phyloP scores from a whole-genome alignment of 306 rosid species.

The Lathyrus sativus region DNA sequence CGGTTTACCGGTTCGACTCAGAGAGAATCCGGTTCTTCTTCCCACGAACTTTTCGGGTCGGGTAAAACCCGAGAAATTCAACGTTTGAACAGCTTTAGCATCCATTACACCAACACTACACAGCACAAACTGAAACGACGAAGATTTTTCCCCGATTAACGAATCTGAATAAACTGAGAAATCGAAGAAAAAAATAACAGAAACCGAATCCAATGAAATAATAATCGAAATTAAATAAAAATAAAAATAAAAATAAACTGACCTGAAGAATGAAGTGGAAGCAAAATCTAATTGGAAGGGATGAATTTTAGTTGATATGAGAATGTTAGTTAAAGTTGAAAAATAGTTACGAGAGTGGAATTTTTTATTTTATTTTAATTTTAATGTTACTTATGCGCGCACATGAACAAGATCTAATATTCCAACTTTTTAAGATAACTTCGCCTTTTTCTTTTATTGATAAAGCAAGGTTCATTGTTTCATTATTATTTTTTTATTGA shows the following conservation, averaged over 20 bases:
- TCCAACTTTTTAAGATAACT: neutral
- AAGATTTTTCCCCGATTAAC: neutral
- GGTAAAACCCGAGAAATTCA: conserved; percentile 50
- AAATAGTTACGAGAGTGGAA: neutral
- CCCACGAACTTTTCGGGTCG: conserved; percentile 44
- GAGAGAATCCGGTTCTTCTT: conserved; percentile 42
- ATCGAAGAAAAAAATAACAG: neutral
- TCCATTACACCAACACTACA: conserved; percentile 46
- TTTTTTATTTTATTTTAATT: neutral
- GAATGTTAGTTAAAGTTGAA: conserved; percentile 2
- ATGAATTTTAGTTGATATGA: neutral
- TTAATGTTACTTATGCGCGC: neutral
- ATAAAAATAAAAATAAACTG: neutral
- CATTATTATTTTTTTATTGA: too few relatives aligned
- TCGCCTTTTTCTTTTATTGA: too few relatives aligned
- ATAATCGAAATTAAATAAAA: neutral
- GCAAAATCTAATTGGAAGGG: conserved; percentile 26
- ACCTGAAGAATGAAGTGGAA: conserved; percentile 8
- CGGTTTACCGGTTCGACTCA: conserved; percentile 44
- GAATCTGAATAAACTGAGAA: neutral
- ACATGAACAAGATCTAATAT: neutral
- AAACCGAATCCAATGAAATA: conserved; percentile 12
- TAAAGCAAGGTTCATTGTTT: too few relatives aligned
- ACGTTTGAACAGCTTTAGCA: conserved; percentile 47
- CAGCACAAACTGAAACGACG: conserved; percentile 19